Conservation (phyloP, 2,329 filamentous ascomycete genomes). For the Tolypocladium nubicola region DNA sequence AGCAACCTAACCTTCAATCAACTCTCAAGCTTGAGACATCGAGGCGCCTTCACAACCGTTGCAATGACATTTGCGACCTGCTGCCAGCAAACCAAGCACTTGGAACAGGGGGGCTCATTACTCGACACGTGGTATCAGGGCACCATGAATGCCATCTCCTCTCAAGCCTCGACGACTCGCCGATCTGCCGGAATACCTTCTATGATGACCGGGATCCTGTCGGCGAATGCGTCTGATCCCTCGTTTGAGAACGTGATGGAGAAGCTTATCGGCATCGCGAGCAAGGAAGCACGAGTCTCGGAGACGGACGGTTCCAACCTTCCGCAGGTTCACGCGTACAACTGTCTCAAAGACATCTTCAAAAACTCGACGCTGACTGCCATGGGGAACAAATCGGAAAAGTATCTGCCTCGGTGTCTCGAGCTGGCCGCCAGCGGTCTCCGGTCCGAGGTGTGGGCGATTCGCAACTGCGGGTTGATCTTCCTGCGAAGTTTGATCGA, state of each 20-base stretch:
- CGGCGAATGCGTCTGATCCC: conserved; percentile 47
- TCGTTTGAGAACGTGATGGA: conserved; percentile 56
- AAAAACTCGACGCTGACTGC: conserved; percentile 68
- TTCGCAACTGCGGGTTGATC: conserved; percentile 86
- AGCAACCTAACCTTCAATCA: conserved; percentile 73
- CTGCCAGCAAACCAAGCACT: conserved; percentile 53
- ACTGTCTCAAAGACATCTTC: conserved; percentile 87
- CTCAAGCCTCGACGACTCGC: conserved; percentile 72
- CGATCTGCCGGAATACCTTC: conserved; percentile 87
- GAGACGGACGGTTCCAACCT: conserved; percentile 56
- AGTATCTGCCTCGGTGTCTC: conserved; percentile 62
- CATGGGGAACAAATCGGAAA: conserved; percentile 62
- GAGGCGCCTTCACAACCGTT: conserved; percentile 89
- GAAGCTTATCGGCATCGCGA: conserved; percentile 50
- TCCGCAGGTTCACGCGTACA: conserved; percentile 89
- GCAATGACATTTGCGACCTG: conserved; percentile 77
- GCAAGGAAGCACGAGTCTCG: conserved; percentile 38
- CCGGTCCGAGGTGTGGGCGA: conserved; percentile 78
- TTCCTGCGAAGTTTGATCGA: conserved; percentile 80
- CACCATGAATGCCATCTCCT: conserved; percentile 59
- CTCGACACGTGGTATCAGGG: conserved; percentile 64
- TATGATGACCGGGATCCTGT: conserved; percentile 71
- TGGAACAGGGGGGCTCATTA: conserved; percentile 29
- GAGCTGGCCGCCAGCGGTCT: conserved; percentile 72
- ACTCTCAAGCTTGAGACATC: conserved; percentile 71